Base-by-base conservation (phyloP, 306 rosid genomes). In the Vicia faba region DNA sequence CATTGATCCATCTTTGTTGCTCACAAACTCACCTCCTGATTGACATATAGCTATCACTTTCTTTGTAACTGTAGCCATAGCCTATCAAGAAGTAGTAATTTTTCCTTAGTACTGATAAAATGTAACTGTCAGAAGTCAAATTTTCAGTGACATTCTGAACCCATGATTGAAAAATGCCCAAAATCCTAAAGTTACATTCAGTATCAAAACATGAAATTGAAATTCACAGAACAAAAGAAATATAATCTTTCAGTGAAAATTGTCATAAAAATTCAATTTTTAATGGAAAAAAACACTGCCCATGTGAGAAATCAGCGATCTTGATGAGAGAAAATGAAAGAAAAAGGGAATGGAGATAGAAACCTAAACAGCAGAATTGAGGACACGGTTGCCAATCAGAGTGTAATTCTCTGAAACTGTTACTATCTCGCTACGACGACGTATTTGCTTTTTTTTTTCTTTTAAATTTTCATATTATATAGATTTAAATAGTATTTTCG, bases 1-100 rank as follows among this genome's bases (percentile, higher is more conserved):
- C 73, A 89, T 77, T 43, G 84, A 83, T 50, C 97, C 98, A 73
- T 93, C 98, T 80, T 70, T 80, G 51, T 83, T 77, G 5, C 81
- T 79, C 75, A 93, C 85, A 79, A 89, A 89, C 68, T 89, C 93
- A 63, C 96, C 97, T 15, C 98, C 96, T 8, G 89, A 88, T 64
- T 93, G 96, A 77, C 97, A 89, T 77, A 93, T 93, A 59, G 98
- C 96, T 70, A 89, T 89, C 50, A 93, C 82, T 76, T 83, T 93
- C 88, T 74, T 89, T 5, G 76, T 64, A 59, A 76, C 85, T 3
- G 79, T 67, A 62, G 82, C 85, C 92, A 86, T 88, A 70, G 72
- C 89, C 89, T 88, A 64, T 12, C 61, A 25, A 58, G 29, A 8
- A 50, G 10, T 58, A 64, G 18, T 7, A 41, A n/a, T n/a, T n/a